Conservation (phyloP, 1,284 basidiomycete genomes). For the Sporisorium reilianum region DNA sequence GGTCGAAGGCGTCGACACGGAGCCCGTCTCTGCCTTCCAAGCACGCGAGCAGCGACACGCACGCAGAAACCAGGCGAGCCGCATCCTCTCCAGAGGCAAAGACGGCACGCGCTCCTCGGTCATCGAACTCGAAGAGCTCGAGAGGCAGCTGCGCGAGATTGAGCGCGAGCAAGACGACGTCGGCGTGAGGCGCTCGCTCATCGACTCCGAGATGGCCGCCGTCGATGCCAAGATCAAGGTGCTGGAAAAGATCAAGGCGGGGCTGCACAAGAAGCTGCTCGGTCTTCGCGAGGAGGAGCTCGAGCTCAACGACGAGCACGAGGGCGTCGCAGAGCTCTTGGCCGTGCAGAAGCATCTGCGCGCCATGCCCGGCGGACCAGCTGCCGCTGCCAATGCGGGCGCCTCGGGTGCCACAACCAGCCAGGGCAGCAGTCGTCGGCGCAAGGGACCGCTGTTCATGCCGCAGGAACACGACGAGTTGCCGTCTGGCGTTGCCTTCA, state of each 20-base stretch:
- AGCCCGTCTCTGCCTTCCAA: conserved; percentile 43
- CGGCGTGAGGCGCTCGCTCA: conserved; percentile 51
- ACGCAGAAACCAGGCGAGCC: conserved; percentile 44
- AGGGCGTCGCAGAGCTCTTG: conserved; percentile 62
- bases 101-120: conserved; percentile 26
- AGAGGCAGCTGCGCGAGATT: conserved; percentile 63
- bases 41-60: conserved; percentile 51
- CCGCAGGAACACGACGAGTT: conserved; percentile 97
- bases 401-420: conserved; percentile 39
- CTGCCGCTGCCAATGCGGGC: conserved; percentile 49
- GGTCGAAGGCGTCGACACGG: conserved; percentile 44
- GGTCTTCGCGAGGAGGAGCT: conserved; percentile 93
- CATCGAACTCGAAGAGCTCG: conserved; percentile 63
- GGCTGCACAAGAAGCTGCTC: conserved; percentile 84
- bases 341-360: conserved; percentile 62
- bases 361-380: conserved; percentile 66
- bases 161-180: conserved; percentile 62
- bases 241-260: conserved; percentile 82
- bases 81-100: conserved; percentile 50
- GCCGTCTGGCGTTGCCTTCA: conserved; percentile 93
- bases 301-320: conserved; percentile 84
- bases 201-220: conserved; percentile 51
- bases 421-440: conserved; percentile 52
- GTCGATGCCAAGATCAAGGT: conserved; percentile 72
- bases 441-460: conserved; percentile 81